These are phyloP conservation scores for Botrytis sinoallii DNA, from an alignment of 2,329 filamentous ascomycete species.

Conservation along the genomic window DNA sequence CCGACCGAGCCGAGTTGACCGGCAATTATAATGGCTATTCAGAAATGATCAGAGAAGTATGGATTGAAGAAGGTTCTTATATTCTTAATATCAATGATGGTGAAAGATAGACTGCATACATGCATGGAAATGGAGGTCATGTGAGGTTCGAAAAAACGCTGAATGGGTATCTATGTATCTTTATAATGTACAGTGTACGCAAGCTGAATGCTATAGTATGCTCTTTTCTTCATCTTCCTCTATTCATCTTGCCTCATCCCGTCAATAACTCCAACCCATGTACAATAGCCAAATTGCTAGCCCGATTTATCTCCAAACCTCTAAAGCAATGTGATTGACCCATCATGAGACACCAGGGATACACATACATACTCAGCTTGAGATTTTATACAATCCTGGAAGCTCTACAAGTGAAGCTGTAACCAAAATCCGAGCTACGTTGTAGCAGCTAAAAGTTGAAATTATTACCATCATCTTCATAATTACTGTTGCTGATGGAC, in stretches of 20 bases:
- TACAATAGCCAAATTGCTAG: not conserved
- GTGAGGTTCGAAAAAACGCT: not conserved
- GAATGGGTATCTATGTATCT: constrained; percentile 6
- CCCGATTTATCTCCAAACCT: not conserved
- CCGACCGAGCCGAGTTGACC: not conserved
- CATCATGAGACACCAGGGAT: not conserved
- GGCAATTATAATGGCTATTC: not conserved
- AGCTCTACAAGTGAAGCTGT: not conserved
- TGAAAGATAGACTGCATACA: not conserved
- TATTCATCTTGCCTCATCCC: not conserved
- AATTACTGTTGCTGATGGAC: constrained; percentile 43
- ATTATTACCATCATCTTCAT: constrained; percentile 26
- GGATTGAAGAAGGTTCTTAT: not conserved
- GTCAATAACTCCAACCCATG: not conserved
- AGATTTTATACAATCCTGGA: not conserved
- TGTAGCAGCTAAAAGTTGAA: not conserved
- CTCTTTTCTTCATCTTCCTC: not conserved
- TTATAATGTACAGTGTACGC: not conserved
- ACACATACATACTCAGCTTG: not conserved
- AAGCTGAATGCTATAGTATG: not conserved
- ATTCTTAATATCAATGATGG: not conserved
- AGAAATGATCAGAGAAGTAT: not conserved
- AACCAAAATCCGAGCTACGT: not conserved
- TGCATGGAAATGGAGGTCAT: not conserved
- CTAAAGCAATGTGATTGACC: not conserved